Evolutionary conservation across 2,329 filamentous ascomycete species (phyloP).

Genomic region (Colletotrichum sublineola): DNA sequence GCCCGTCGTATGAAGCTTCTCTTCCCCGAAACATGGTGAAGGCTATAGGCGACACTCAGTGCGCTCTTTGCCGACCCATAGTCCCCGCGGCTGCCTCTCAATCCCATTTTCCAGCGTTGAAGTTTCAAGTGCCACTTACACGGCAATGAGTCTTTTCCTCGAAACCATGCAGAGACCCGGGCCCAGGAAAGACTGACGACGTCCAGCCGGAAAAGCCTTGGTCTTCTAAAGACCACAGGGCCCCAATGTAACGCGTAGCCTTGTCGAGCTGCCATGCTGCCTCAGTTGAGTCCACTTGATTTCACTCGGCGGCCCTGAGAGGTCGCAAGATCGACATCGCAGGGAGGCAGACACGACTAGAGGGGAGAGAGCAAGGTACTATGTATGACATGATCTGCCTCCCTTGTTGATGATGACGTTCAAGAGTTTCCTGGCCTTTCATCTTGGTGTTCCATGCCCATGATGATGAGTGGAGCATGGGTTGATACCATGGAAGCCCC

Average conservation of each 20-base stretch:
- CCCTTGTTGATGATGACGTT: background rate
- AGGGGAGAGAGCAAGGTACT: background rate
- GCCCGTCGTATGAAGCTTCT: background rate
- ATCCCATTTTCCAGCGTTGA: too few relatives aligned
- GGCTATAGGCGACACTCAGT: background rate
- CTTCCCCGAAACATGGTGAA: background rate
- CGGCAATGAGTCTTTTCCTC: background rate
- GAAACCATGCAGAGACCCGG: background rate
- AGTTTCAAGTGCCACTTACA: too few relatives aligned
- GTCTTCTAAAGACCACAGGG: background rate
- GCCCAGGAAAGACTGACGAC: background rate
- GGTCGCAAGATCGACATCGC: slow-evolving; percentile 4
- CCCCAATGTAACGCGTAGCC: background rate
- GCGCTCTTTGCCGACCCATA: background rate
- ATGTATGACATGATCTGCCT: background rate
- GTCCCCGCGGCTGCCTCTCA: background rate
- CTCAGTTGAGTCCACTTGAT: background rate
- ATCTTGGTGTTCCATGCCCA: background rate
- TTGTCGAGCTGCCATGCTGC: background rate
- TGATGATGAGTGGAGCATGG: background rate
- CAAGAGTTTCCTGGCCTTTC: background rate
- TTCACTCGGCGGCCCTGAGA: slow-evolving; percentile 1
- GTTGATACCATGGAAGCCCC: background rate
- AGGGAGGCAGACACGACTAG: background rate
- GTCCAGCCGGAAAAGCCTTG: background rate